Evolutionary conservation across 129 eudicot species (phyloP).

Genomic region (Flaveria brownii): DNA sequence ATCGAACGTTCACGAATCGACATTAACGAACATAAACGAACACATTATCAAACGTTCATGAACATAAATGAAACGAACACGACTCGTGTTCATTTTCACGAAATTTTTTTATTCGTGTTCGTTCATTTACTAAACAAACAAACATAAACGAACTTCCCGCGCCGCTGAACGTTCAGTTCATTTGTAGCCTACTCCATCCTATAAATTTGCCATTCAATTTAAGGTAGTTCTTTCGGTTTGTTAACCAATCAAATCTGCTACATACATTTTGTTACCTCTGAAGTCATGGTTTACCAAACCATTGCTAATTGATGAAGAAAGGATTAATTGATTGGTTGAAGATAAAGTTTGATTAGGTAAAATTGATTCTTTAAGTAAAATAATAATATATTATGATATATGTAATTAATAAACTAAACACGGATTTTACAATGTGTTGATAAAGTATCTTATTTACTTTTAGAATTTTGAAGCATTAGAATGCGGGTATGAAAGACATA

Average conservation of each 20-base stretch:
- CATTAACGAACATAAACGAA: too few species aligned
- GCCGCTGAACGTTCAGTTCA: too few species aligned
- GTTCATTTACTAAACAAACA: too few species aligned
- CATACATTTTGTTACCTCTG: constrained; percentile 15
- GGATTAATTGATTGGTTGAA: constrained; percentile 14
- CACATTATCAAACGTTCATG: too few species aligned
- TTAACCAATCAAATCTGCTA: constrained; percentile 15
- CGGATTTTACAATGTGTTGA: neutral
- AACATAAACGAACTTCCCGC: too few species aligned
- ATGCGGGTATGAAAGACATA: too few species aligned
- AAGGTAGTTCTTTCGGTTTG: neutral
- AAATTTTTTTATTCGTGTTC: too few species aligned
- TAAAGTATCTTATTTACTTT: too few species aligned
- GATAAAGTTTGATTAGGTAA: constrained; percentile 22
- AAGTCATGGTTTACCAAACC: constrained; percentile 23
- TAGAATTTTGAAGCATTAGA: too few species aligned
- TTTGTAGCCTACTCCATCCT: neutral
- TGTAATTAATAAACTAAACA: neutral
- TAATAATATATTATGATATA: neutral
- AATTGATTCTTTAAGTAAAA: constrained; percentile 17
- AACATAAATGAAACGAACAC: too few species aligned
- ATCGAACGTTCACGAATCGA: too few species aligned
- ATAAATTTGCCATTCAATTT: neutral
- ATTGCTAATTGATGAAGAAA: neutral
- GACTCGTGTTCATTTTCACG: too few species aligned